A percentile compares a stretch with the other conserved stretches of the same genome.
phyloP scores from a whole-genome alignment of 306 rosid species.

The Erythrophleum fordii region DNA sequence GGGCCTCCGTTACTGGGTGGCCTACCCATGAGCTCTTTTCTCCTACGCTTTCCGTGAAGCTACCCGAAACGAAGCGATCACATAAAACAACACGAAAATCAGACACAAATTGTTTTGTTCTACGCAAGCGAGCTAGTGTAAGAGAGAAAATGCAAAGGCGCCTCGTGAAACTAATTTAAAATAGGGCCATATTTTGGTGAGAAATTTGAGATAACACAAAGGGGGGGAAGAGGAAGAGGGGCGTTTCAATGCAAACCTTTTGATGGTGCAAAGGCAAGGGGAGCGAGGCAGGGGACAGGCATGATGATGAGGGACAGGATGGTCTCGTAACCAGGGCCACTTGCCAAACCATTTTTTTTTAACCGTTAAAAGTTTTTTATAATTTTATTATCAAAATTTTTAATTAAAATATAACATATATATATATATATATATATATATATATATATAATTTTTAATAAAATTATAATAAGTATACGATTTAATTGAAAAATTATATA shows the following conservation, averaged over 20 bases:
- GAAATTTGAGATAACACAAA: neutral
- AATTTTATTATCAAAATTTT: too few species aligned
- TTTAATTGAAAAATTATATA: too few species aligned
- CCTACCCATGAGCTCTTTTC: constrained; percentile 72
- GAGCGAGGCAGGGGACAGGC: constrained; percentile 2
- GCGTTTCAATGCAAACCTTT: constrained; percentile 12
- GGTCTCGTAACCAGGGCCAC: neutral
- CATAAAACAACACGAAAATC: neutral
- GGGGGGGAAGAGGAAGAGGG: neutral
- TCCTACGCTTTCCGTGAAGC: neutral
- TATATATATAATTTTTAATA: too few species aligned
- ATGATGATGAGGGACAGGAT: constrained; percentile 8
- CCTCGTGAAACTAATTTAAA: neutral
- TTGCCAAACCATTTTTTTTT: neutral
- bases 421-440: too few species aligned
- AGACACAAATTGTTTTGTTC: neutral
- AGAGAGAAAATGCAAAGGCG: neutral
- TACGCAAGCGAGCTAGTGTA: neutral
- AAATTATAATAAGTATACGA: too few species aligned
- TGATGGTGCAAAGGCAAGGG: neutral
- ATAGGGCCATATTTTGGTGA: neutral
- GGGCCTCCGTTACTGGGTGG: constrained; percentile 98
- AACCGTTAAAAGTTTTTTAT: too few species aligned
- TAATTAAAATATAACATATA: too few species aligned
- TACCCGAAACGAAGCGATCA: neutral